phyloP scores from a whole-genome alignment of 495 filamentous ascomycete species.

The Patellaria atrata region DNA sequence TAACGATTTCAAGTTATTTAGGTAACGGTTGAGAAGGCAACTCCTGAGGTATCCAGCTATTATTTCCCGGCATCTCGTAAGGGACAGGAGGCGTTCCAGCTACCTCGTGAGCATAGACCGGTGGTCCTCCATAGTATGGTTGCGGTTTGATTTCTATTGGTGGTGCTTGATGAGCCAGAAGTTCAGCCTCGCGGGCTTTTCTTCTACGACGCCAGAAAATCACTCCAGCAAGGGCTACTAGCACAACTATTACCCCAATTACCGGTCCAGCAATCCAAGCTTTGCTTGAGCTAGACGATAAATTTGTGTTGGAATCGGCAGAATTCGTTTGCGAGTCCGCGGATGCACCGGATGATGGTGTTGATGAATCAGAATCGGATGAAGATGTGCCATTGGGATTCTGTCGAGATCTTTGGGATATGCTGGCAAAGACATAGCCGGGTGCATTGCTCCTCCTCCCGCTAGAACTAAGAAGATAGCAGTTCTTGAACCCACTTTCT shows the following conservation, averaged over 20 bases:
- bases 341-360: neutral
- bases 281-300: too few species aligned
- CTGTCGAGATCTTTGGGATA: neutral
- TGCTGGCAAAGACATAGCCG: constrained; percentile 6
- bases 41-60: too few species aligned
- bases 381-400: neutral
- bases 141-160: too few species aligned
- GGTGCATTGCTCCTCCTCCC: constrained; percentile 3
- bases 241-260: constrained; percentile 7
- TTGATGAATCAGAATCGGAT: constrained; percentile 3
- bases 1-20: too few species aligned
- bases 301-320: too few species aligned
- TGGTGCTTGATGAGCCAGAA: too few species aligned
- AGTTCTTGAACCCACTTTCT: constrained; percentile 12
- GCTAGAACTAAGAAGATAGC: constrained; percentile 14
- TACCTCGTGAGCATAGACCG: too few species aligned
- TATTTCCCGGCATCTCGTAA: too few species aligned
- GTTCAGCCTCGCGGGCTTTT: neutral
- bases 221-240: constrained; percentile 7
- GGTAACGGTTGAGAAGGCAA: too few species aligned
- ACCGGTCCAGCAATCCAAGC: constrained; percentile 18
- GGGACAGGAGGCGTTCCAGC: too few species aligned
- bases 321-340: neutral
- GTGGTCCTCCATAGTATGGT: too few species aligned
- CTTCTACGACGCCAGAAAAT: constrained; percentile 9